phyloP scores from a whole-genome alignment of 208 protist genomes.

The Trypanosoma conorhini region DNA sequence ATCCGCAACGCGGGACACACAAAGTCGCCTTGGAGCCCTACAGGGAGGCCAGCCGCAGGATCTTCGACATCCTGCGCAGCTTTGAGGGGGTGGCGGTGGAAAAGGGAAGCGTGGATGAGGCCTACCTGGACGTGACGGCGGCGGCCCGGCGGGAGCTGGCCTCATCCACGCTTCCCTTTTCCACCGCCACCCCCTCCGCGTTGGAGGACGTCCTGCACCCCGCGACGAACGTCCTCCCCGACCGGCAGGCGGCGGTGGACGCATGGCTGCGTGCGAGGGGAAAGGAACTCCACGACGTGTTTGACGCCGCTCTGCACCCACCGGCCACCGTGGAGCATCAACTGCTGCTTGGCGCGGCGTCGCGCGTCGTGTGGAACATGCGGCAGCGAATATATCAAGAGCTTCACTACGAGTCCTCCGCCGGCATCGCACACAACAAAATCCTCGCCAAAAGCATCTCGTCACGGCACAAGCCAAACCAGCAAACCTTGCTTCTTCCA shows the following conservation, averaged over 20 bases:
- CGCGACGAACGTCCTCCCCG: slow-evolving; percentile 51
- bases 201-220: slow-evolving; percentile 54
- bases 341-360: slow-evolving; percentile 61
- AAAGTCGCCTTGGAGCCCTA: slow-evolving; percentile 89
- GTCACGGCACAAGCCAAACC: slow-evolving; percentile 79
- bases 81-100: slow-evolving; percentile 60
- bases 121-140: slow-evolving; percentile 84
- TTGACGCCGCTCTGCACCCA: slow-evolving; percentile 54
- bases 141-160: slow-evolving; percentile 52
- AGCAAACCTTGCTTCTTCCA: slow-evolving; percentile 80
- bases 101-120: slow-evolving; percentile 87
- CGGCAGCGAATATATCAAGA: slow-evolving; percentile 54
- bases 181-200: slow-evolving; percentile 20
- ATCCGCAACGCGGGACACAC: slow-evolving; percentile 48
- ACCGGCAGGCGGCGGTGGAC: slow-evolving; percentile 51
- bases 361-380: slow-evolving; percentile 59
- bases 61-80: slow-evolving; percentile 63
- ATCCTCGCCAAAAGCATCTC: slow-evolving; percentile 83
- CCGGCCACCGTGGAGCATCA: slow-evolving; percentile 39
- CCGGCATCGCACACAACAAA: slow-evolving; percentile 85
- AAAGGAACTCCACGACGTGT: slow-evolving; percentile 50
- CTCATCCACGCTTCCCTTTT: slow-evolving; percentile 23
- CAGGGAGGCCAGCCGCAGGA: slow-evolving; percentile 66
- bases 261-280: slow-evolving; percentile 44
- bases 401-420: slow-evolving; percentile 84